Evolutionary conservation across 371 early-diverging fungal genomes (phyloP), one percentile per base, ranked within the genome.

Genomic region (Mucor plumbeus): DNA sequence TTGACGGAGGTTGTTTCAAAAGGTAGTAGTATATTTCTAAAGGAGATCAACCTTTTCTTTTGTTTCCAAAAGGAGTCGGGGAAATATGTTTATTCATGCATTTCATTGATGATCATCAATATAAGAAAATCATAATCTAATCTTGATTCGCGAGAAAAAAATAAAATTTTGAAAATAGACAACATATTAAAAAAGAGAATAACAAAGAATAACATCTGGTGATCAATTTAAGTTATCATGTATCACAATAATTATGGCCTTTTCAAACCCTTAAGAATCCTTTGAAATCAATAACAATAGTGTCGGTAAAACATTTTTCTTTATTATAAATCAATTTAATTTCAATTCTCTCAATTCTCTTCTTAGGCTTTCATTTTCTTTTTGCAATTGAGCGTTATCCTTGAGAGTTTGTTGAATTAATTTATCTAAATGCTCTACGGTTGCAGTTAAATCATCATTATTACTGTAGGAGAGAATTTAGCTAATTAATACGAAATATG

Each of bases 351-450:
- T 63, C 38, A 70, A 39, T 38, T 70, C 74, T n/a, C 39, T 50
- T 70, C 74, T 64, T 43, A 70, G 38, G 8, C 21, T 15, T 43
- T 74, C 70, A 38, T 69, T 74, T 26, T 89, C 87, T 47, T 80
- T 79, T 53, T 76, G 69, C 17, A 89, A 74, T 54, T 75, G 76
- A 17, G 79, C 85, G 44, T 86, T 88, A 62, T 89, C 88, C 7
- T 76, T 73, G 14, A 75, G 50, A 9, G 85, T 71, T 4, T 63
- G 34, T 33, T 82, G 77, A 17, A 86, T 71, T 35, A 82, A 75
- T 38, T 78, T 79, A 40, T 86, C 82, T 39, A 86, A 60, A 48
- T 71, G 74, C 33, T 79, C 74, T 61, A 63, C 33, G 4, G 62
- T 62, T 26, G 53, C 36, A 6, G 38, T 35, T 34, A 55, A 33